Base-by-base conservation (phyloP, 371 early-diverging fungal genomes). In the Mucor saturninus region DNA sequence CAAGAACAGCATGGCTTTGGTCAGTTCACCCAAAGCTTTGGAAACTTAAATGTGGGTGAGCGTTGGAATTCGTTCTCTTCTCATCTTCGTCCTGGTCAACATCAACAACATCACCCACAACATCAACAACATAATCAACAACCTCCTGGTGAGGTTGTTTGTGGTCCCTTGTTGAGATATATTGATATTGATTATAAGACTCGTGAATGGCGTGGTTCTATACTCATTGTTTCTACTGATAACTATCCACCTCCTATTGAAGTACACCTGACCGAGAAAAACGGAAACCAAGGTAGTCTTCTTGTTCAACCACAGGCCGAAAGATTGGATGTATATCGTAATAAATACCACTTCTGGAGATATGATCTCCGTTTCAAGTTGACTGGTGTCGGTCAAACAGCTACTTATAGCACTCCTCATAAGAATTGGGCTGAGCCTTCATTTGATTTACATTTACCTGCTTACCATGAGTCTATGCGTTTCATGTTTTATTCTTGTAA, bases 401-500 rank as follows among this genome's bases (percentile, higher is more conserved):
- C 58, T 2, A 66, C 62, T 8, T 74, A 76, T 39, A 61, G 64
- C 3, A 56, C 69, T 4, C 40, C 68, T 32, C 49, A 49, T 10
- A 53, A 65, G 2, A 65, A 69, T 15, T 69, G 70, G 70, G 65
- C 65, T 21, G 52, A 59, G 29, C 51, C 60, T 28, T 56, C 54
- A 8, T 71, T 73, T 45, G 31, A 56, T 28, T 52, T 58, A 32
- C 61, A 72, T 55, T 54, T 73, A 30, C 61, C 64, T 32, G 64
- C 63, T 29, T 64, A 69, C 59, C 61, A 54, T 52, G 56, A 64
- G 29, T 64, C 61, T 6, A 65, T 67, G 71, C 58, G 66, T 21
- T 73, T 59, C 50, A 70, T 64, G 61, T 62, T 68, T 53, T 61
- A 59, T 58, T 62, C 62, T 29, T 59, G 91, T 67, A 90, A 88